phyloP scores from a whole-genome alignment of 1,284 basidiomycete genomes.

The Cystobasidiaceae sp. region DNA sequence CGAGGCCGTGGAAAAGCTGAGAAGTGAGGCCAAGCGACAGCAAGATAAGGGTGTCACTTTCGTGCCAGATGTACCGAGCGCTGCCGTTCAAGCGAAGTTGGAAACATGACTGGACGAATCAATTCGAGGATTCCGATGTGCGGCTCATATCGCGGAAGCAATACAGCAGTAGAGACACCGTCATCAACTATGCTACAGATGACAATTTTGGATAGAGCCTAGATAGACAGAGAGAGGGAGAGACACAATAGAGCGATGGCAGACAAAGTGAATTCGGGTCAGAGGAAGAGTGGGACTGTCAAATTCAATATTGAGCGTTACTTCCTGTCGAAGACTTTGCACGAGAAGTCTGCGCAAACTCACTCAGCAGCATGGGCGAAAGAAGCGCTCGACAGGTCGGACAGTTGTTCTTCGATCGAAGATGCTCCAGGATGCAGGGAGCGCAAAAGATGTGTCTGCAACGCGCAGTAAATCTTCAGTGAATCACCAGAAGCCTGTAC shows the following conservation, averaged over 20 bases:
- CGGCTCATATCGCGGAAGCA: too few relatives aligned
- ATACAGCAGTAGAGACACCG: too few relatives aligned
- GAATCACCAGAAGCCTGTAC: not conserved
- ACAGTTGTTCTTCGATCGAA: constrained; percentile 1
- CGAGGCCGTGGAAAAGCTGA: constrained; percentile 18
- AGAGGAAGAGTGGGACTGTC: constrained; percentile 19
- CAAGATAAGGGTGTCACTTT: constrained; percentile 22
- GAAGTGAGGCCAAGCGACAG: not conserved
- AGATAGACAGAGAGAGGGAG: too few relatives aligned
- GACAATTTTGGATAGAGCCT: too few relatives aligned
- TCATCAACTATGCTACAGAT: too few relatives aligned
- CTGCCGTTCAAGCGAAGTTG: constrained; percentile 9
- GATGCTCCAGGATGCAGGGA: constrained; percentile 14
- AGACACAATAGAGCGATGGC: too few relatives aligned
- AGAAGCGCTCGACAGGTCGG: constrained; percentile 12
- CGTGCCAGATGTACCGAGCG: constrained; percentile 1
- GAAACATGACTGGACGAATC: constrained; percentile 8
- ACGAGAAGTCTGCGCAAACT: not conserved
- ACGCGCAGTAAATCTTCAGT: not conserved
- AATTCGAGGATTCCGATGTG: too few relatives aligned
- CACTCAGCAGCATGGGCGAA: constrained; percentile 22
- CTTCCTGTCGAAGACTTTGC: too few relatives aligned
- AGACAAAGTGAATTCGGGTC: too few relatives aligned
- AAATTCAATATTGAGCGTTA: too few relatives aligned
- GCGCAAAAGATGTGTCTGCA: constrained; percentile 23